These are phyloP conservation scores for Ilex asprella DNA, from an alignment of 257 asterid genomes.

Conservation along the genomic window DNA sequence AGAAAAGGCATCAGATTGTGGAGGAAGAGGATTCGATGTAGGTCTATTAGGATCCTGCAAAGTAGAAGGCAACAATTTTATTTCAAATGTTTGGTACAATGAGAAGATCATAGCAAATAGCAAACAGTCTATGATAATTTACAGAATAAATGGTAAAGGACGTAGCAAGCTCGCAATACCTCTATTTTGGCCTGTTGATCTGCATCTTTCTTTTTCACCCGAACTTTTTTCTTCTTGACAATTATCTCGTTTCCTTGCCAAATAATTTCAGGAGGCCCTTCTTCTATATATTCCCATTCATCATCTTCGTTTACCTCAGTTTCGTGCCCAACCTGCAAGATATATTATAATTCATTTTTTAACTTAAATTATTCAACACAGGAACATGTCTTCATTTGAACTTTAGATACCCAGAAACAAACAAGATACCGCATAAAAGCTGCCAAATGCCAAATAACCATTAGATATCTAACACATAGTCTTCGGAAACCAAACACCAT, in stretches of 20 bases:
- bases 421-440: neutral
- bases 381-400: neutral
- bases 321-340: constrained; percentile 40
- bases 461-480: too few species aligned
- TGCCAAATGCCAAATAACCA: too few species aligned
- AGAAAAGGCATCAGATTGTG: constrained; percentile 68
- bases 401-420: neutral
- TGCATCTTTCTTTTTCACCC: constrained; percentile 60
- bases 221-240: constrained; percentile 78
- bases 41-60: constrained; percentile 78
- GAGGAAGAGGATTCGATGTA: constrained; percentile 94
- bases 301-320: constrained; percentile 49
- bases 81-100: constrained; percentile 12
- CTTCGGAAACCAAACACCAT: too few species aligned
- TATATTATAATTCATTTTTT: neutral
- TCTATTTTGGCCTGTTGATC: constrained; percentile 28
- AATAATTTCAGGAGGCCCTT: constrained; percentile 92
- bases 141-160: neutral
- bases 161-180: constrained; percentile 36
- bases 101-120: neutral
- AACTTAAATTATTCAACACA: neutral
- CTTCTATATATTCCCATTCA: constrained; percentile 87
- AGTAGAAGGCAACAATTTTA: constrained; percentile 1
- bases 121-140: neutral
- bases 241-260: constrained; percentile 98